Evolutionary conservation across 768 basidiomycete species (phyloP).

Genomic region (Boletellus ananas): DNA sequence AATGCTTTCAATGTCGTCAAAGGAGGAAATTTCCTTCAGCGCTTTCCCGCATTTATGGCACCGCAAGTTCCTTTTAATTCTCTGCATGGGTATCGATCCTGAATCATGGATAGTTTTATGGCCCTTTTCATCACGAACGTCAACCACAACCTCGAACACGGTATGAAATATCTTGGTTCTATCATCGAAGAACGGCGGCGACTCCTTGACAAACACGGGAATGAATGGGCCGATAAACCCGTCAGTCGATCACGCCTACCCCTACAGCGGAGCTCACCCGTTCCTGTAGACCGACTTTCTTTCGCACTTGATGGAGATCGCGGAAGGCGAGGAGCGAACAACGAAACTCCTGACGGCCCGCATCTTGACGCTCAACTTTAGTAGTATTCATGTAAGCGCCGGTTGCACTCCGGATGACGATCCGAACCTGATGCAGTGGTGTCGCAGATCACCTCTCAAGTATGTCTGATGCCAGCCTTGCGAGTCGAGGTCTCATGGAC

Average conservation of each 20-base stretch:
- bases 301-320: conserved; percentile 30
- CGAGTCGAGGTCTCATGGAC: not conserved
- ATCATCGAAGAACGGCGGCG: conserved; percentile 29
- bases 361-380: conserved; percentile 15
- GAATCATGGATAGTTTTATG: conserved; percentile 10
- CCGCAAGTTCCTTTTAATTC: conserved; percentile 18
- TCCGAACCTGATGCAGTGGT: not conserved
- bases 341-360: conserved; percentile 21
- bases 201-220: conserved; percentile 21
- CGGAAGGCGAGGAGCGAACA: conserved; percentile 16
- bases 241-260: conserved; percentile 17
- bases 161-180: conserved; percentile 21
- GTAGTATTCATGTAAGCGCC: conserved; percentile 21
- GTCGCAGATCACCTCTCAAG: conserved; percentile 18
- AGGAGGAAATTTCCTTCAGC: conserved; percentile 6
- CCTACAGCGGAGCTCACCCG: not conserved
- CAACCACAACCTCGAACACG: conserved; percentile 1
- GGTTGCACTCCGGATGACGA: not conserved
- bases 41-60: conserved; percentile 30
- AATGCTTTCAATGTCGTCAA: conserved; percentile 29
- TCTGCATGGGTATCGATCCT: not conserved
- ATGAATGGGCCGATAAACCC: conserved; percentile 30
- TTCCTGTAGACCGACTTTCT: conserved; percentile 30
- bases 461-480: not conserved
- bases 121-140: conserved; percentile 12